Evolutionary conservation across 139 green algal species (phyloP).

Genomic region (Volvox reticuliferus): DNA sequence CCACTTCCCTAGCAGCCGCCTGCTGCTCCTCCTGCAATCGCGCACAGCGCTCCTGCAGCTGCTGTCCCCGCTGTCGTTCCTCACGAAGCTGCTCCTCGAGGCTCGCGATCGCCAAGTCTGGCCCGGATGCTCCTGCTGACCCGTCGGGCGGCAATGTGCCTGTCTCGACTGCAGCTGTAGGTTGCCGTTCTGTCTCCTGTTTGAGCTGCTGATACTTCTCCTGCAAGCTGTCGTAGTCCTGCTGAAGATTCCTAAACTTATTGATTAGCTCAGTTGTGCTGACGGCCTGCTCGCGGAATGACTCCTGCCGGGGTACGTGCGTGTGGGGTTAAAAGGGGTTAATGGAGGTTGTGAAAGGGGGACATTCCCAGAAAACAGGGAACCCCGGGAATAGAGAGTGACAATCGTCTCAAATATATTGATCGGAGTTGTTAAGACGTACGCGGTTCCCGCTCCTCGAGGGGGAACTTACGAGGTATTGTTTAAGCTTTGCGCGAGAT

Average conservation of each 20-base stretch:
- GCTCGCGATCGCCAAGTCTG: not conserved
- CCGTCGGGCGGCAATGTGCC: too few species aligned
- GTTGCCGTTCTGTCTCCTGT: not conserved
- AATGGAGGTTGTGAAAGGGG: not conserved
- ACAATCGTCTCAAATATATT: too few species aligned
- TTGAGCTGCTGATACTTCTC: slow-evolving; percentile 8
- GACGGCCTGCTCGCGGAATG: slow-evolving; percentile 31
- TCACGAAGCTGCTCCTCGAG: not conserved
- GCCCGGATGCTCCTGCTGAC: too few species aligned
- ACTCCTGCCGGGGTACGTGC: slow-evolving; percentile 11
- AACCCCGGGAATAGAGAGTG: too few species aligned
- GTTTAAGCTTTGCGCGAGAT: slow-evolving; percentile 17
- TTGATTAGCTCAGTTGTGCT: slow-evolving; percentile 19
- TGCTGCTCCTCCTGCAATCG: not conserved
- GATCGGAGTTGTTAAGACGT: too few species aligned
- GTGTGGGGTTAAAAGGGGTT: not conserved
- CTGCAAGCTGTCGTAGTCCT: slow-evolving; percentile 12
- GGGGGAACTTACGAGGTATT: slow-evolving; percentile 24
- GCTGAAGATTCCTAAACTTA: slow-evolving; percentile 13
- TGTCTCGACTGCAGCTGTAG: not conserved
- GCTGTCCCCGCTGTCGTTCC: not conserved
- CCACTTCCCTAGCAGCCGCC: not conserved
- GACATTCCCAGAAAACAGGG: not conserved
- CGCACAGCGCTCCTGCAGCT: slow-evolving; percentile 3
- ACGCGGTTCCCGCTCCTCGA: too few species aligned